Conservation (phyloP, 2,329 filamentous ascomycete genomes). For the Truncatella angustata region DNA sequence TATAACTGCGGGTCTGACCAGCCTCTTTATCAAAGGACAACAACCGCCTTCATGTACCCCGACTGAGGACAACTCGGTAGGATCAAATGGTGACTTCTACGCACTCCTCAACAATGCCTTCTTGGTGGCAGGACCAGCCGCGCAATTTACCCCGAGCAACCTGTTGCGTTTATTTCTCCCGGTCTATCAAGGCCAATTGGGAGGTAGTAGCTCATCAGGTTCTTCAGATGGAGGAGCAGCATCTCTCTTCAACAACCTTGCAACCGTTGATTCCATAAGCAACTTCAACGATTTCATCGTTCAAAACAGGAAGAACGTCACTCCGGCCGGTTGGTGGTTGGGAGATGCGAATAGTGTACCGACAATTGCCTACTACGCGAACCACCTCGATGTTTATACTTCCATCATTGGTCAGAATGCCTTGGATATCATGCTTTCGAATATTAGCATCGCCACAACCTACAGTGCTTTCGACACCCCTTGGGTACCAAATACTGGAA, state of each 20-base stretch:
- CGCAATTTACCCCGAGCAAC: slow-evolving; percentile 32
- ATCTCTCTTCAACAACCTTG: slow-evolving; percentile 35
- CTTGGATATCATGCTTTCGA: slow-evolving; percentile 64
- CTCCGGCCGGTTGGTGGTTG: slow-evolving; percentile 78
- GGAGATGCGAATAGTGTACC: slow-evolving; percentile 58
- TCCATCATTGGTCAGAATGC: slow-evolving; percentile 65
- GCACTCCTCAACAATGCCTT: slow-evolving; percentile 32
- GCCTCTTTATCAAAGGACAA: slow-evolving; percentile 63
- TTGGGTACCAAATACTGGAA: slow-evolving; percentile 65
- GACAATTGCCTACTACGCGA: slow-evolving; percentile 69
- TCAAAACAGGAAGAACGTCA: slow-evolving; percentile 63
- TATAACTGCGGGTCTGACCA: slow-evolving; percentile 74
- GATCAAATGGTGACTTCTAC: slow-evolving; percentile 35
- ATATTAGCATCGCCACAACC: slow-evolving; percentile 66
- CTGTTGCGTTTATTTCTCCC: slow-evolving; percentile 37
- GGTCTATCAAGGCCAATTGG: slow-evolving; percentile 29
- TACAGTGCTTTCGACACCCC: slow-evolving; percentile 76
- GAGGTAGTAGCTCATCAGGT: slow-evolving; percentile 12
- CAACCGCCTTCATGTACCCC: slow-evolving; percentile 26
- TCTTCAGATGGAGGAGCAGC: slow-evolving; percentile 8
- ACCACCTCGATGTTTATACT: slow-evolving; percentile 53
- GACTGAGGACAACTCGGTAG: slow-evolving; percentile 26
- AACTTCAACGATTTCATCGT: slow-evolving; percentile 68
- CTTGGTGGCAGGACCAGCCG: slow-evolving; percentile 43
- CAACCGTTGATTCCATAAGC: slow-evolving; percentile 60